Conservation (phyloP, 164 flowering plant genomes). For the Nelumbo lutea region DNA sequence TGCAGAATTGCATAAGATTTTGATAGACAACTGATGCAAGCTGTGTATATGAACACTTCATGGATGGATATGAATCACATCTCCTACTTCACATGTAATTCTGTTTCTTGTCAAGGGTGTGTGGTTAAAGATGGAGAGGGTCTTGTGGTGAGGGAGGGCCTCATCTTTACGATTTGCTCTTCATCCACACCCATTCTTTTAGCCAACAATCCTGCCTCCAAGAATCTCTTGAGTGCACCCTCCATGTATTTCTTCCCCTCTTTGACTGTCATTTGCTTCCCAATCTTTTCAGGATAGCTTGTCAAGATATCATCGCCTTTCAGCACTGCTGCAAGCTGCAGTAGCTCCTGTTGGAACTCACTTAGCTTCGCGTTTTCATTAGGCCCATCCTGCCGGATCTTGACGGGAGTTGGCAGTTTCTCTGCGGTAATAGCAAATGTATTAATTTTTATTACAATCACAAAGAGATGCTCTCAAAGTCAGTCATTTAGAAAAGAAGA, state of each 20-base stretch:
- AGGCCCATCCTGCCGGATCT: constrained; percentile 48
- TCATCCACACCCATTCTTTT: constrained; percentile 60
- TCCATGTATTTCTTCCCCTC: constrained; percentile 69
- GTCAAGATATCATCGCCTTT: constrained; percentile 61
- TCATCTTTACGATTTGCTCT: constrained; percentile 69
- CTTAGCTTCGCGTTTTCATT: constrained; percentile 58
- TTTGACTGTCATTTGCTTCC: constrained; percentile 54
- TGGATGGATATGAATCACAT: too few relatives aligned
- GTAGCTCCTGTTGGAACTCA: constrained; percentile 77
- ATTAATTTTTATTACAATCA: too few relatives aligned
- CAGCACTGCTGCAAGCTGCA: constrained; percentile 75
- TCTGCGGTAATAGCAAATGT: constrained; percentile 22
- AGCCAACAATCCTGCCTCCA: constrained; percentile 61
- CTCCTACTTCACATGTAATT: not conserved
- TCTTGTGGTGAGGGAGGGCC: constrained; percentile 68
- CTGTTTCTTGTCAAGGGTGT: constrained; percentile 3
- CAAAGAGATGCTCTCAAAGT: not conserved
- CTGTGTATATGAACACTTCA: too few relatives aligned
- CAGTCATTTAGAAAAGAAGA: too few relatives aligned
- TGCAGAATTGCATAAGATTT: too few relatives aligned
- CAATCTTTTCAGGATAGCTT: constrained; percentile 39
- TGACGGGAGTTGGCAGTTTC: constrained; percentile 61
- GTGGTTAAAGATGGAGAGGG: constrained; percentile 16
- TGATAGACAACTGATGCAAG: too few relatives aligned
- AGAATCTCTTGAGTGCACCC: constrained; percentile 55